Base-by-base conservation (phyloP, 108 stramenopile species). In the Epithemia pelagica region DNA sequence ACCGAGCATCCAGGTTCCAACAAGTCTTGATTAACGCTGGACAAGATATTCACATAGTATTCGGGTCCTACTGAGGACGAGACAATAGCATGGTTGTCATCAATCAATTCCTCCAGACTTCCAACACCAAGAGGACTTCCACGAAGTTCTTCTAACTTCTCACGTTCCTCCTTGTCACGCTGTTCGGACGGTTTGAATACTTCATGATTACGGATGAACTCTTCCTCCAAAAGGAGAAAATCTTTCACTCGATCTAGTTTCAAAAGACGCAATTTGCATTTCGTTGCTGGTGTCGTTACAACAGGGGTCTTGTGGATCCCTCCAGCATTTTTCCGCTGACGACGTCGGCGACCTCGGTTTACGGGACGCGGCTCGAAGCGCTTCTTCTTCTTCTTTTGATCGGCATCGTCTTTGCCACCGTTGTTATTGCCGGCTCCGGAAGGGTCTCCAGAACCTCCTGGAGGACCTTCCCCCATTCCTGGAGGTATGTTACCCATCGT, bases 31-130 rank as follows among this genome's bases (percentile, higher is more conserved):
- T 99, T 98, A 59, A 99, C 99, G 60, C 91, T 89, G 32, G 88
- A 91, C 70, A 97, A 72, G 69, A 99, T 96, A 71, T 93, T 97
- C 69, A 99, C 99, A 72, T 98, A 99, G 73, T 98, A 98, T 82
- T 99, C 99, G 30, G 99, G 99, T 15, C 99, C 99, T 51, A 96
- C 91, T 53, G 79, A 81, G 23, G 88, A 87, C 31, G 87, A 86
- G 52, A 99, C 96, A 76, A 99, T 99, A 66, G 96, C 96, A 76
- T 99, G 99, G 73, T 97, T 98, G 79, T 99, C 99, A 75, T 99
- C 99, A 79, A 99, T 98, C 71, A 99, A 86, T 75, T 99, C 99
- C 79, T 99, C 99, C 68, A 99, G 76, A 23, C 86, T 93, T 51
- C 99, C 99, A 22, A 99, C 95, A 20, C 82, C 80, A 66, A 99